Evolutionary conservation across 805 yeast species (phyloP).

Genomic region (Vanderwaltozyma yarrowii): DNA sequence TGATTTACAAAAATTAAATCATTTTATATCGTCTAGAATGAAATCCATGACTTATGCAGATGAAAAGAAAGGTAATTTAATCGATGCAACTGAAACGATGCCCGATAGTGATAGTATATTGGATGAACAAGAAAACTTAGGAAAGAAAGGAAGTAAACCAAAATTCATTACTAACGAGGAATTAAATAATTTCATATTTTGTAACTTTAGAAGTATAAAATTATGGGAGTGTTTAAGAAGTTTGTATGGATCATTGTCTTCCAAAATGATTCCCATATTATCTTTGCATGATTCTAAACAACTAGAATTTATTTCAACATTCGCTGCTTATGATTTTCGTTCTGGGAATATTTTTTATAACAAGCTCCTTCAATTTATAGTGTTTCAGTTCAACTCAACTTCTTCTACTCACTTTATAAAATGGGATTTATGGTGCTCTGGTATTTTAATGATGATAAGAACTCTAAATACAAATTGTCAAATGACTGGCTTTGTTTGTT

Average conservation of each 20-base stretch:
- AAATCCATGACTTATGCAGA: slow-evolving; percentile 3
- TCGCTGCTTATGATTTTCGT: slow-evolving; percentile 21
- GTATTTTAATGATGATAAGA: slow-evolving; percentile 17
- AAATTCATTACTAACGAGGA: neutral
- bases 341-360: slow-evolving; percentile 22
- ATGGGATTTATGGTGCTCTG: slow-evolving; percentile 22
- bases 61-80: neutral
- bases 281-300: slow-evolving; percentile 17
- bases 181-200: slow-evolving; percentile 16
- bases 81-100: slow-evolving; percentile 3
- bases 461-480: slow-evolving; percentile 21
- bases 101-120: slow-evolving; percentile 1
- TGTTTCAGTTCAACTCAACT: slow-evolving; percentile 13
- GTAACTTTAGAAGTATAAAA: slow-evolving; percentile 16
- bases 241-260: slow-evolving; percentile 10
- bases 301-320: slow-evolving; percentile 12
- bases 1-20: slow-evolving; percentile 15
- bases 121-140: neutral
- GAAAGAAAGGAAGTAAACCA: neutral
- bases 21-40: slow-evolving; percentile 3
- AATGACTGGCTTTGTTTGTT: slow-evolving; percentile 13
- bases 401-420: slow-evolving; percentile 8
- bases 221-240: slow-evolving; percentile 20
- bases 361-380: slow-evolving; percentile 16
- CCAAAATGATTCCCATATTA: slow-evolving; percentile 6